Percentiles rank a stretch among this genome's conserved stretches.
These are phyloP conservation scores for Metschnikowia similis DNA, from an alignment of 805 yeast genomes.

Conservation along the genomic window DNA sequence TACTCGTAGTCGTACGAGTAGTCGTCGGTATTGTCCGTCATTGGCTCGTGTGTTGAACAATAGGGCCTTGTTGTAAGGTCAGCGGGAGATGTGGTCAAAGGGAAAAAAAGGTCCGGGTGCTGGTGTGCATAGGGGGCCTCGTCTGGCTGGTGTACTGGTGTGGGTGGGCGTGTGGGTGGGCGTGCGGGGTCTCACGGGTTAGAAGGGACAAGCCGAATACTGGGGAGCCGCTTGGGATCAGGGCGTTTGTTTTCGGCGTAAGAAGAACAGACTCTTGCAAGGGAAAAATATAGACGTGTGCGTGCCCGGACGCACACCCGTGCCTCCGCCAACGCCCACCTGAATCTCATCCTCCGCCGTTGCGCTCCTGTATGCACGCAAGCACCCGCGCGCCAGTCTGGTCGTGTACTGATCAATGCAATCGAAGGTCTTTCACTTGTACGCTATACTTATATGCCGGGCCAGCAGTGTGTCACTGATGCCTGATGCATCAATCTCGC, in stretches of 20 bases:
- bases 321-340: background rate
- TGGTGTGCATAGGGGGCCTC: background rate
- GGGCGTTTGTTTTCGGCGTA: background rate
- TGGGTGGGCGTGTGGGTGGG: background rate
- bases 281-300: background rate
- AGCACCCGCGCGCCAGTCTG: background rate
- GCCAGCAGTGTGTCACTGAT: background rate
- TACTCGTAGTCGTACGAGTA: conserved; percentile 75
- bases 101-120: background rate
- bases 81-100: background rate
- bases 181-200: background rate
- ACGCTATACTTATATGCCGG: background rate
- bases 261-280: background rate
- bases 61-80: background rate
- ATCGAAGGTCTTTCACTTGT: background rate
- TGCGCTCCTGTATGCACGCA: background rate
- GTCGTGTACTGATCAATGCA: too few species aligned
- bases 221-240: background rate
- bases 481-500: conserved; percentile 9
- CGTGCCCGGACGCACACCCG: conserved; percentile 1
- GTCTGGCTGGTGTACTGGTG: background rate
- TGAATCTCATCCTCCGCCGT: background rate
- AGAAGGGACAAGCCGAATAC: background rate
- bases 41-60: background rate
- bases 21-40: conserved; percentile 39